These are phyloP conservation scores for Arabidopsis lyrata DNA, from an alignment of 441 rosid genomes.

Conservation along the genomic window DNA sequence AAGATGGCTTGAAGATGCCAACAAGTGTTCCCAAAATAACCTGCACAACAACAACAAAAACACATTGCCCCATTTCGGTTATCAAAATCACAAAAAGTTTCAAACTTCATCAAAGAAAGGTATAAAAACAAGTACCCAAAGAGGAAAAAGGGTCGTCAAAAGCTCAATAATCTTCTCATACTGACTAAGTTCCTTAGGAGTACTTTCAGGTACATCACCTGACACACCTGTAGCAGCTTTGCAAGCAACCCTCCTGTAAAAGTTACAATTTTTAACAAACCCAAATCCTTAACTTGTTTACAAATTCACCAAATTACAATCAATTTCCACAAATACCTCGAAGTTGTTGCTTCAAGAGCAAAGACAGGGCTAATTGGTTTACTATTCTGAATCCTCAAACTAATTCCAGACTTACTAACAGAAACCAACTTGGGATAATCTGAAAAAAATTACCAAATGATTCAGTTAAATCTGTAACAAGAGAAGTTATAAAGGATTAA, in stretches of 20 bases:
- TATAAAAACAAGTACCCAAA: slow-evolving; percentile 65
- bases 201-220: slow-evolving; percentile 62
- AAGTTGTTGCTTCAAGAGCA: slow-evolving; percentile 49
- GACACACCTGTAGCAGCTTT: slow-evolving; percentile 71
- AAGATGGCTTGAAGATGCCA: slow-evolving; percentile 90
- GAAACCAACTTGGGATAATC: slow-evolving; percentile 52
- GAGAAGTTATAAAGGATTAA: neutral
- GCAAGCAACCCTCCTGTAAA: slow-evolving; percentile 60
- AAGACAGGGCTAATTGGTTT: slow-evolving; percentile 44
- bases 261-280: neutral
- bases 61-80: slow-evolving; percentile 27
- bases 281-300: neutral
- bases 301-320: neutral
- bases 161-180: slow-evolving; percentile 85
- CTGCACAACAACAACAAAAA: slow-evolving; percentile 49
- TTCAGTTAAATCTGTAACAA: slow-evolving; percentile 22
- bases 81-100: slow-evolving; percentile 1
- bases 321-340: slow-evolving; percentile 53
- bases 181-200: slow-evolving; percentile 61
- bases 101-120: slow-evolving; percentile 19
- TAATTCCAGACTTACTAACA: slow-evolving; percentile 46
- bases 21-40: slow-evolving; percentile 83
- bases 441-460: slow-evolving; percentile 34
- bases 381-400: slow-evolving; percentile 48
- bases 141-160: slow-evolving; percentile 87